Evolutionary conservation across 2,329 filamentous ascomycete species (phyloP), one percentile per base, ranked within the genome.

Genomic region (Zymoseptoria brevis): DNA sequence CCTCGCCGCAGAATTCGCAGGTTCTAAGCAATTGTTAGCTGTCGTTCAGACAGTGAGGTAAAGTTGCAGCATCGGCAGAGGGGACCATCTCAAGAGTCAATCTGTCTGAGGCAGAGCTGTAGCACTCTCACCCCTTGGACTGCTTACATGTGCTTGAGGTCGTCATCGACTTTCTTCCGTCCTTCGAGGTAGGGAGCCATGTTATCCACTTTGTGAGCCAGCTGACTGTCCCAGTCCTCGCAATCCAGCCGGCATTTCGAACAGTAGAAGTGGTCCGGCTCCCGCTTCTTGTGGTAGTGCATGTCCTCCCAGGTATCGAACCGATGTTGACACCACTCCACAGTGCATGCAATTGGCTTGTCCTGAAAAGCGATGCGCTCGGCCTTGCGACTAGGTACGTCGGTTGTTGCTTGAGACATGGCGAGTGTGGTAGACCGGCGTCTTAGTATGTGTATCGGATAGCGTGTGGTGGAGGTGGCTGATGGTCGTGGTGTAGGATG

Each of bases 1-100:
- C 81, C 8, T 76, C 68, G 11, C 79, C 80, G 56, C 83, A 86
- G 50, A 83, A 74, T 11, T 81, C 79, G 67, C 83, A 86, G 55
- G 51, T 53, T 19, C 35, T 45, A 45, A 45, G 35, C 16, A n/a
- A n/a, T n/a, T 6, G 16, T 45, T n/a, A 45, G 35, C 16, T 41
- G 35, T 41, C 11, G 8, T 41, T 16, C 35, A 41, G 26, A 2
- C 26, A 29, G 7, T 29, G 26, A 29, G 26, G 26, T 29, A 29
- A 6, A 29, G 26, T 1, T 29, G 26, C 26, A 29, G 26, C 26
- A 29, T 29, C 26, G 26, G 26, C 26, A 6, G 26, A 29, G 26
- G 26, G 26, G 7, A 29, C 8, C 7, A 29, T 29, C 4, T 29
- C 22, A 29, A 29, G 26, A 29, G 7, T 29, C 26, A 29, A 29